Conservation (phyloP, 805 yeast genomes). For the Yarrowia osloensis region DNA sequence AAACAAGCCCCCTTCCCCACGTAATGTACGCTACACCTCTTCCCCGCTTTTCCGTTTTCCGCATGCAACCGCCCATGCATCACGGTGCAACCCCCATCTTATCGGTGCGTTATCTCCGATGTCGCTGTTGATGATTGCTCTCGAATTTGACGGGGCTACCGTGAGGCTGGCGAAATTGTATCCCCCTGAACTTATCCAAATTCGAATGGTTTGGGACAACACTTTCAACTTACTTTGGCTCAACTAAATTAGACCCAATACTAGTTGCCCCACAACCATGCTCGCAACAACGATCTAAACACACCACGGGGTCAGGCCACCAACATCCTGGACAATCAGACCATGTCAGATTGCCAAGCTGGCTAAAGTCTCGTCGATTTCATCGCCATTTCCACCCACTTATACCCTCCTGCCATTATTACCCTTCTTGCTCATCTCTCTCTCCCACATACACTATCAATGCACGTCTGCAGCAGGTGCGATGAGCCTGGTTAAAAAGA, state of each 20-base stretch:
- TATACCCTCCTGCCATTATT: not conserved
- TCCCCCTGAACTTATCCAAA: no score
- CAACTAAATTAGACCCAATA: no score
- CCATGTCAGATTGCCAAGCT: no score
- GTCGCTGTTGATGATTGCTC: not conserved
- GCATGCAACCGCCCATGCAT: not conserved
- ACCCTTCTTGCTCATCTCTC: not conserved
- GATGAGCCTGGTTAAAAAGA: slow-evolving; percentile 1
- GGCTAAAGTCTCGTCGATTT: no score
- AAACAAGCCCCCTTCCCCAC: not conserved
- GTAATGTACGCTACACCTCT: not conserved
- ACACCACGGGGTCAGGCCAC: no score
- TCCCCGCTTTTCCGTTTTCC: not conserved
- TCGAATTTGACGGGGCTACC: no score
- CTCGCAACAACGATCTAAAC: no score
- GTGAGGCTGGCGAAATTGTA: no score
- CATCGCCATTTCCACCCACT: not conserved
- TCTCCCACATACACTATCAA: not conserved
- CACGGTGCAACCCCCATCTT: not conserved
- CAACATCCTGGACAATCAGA: no score
- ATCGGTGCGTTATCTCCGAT: not conserved
- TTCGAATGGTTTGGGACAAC: no score
- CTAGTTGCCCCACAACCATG: no score
- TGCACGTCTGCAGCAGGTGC: slow-evolving; percentile 6
- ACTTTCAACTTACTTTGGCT: no score